These are phyloP conservation scores for Cryptococcus depauperatus DNA, from an alignment of 1,284 basidiomycete genomes.

Conservation along the genomic window DNA sequence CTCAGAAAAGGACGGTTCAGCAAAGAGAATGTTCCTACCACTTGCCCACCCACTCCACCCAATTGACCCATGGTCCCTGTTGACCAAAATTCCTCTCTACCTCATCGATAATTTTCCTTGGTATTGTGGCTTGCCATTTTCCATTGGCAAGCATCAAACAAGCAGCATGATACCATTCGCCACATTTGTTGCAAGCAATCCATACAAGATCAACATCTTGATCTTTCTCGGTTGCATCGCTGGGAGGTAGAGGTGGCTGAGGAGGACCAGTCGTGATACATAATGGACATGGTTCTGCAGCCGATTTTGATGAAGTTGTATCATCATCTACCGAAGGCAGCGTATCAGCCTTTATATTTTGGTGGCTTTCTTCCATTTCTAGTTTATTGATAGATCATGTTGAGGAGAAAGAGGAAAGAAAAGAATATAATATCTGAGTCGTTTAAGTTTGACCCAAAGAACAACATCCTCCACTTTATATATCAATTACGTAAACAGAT, in stretches of 20 bases:
- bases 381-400: too few species aligned
- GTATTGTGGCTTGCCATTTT: conserved; percentile 17
- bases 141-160: conserved; percentile 25
- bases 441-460: too few species aligned
- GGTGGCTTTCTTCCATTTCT: too few species aligned
- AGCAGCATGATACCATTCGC: conserved; percentile 39
- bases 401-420: too few species aligned
- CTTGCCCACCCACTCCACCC: conserved; percentile 32
- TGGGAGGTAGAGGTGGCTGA: conserved; percentile 4
- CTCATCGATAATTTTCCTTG: conserved; percentile 19
- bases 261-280: conserved; percentile 11
- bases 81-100: conserved; percentile 13
- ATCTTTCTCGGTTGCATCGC: background rate
- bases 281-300: conserved; percentile 15
- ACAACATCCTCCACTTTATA: too few species aligned
- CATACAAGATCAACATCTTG: conserved; percentile 24
- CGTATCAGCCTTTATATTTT: too few species aligned
- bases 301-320: background rate
- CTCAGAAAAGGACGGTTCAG: background rate
- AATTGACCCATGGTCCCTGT: conserved; percentile 31
- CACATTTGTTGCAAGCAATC: conserved; percentile 41
- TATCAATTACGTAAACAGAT: too few species aligned
- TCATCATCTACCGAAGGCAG: too few species aligned
- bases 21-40: conserved; percentile 27
- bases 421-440: too few species aligned